Percentiles rank a stretch among this genome's conserved stretches.
phyloP scores from a whole-genome alignment of 805 yeast species.

The Isabelozyma rhagii region DNA sequence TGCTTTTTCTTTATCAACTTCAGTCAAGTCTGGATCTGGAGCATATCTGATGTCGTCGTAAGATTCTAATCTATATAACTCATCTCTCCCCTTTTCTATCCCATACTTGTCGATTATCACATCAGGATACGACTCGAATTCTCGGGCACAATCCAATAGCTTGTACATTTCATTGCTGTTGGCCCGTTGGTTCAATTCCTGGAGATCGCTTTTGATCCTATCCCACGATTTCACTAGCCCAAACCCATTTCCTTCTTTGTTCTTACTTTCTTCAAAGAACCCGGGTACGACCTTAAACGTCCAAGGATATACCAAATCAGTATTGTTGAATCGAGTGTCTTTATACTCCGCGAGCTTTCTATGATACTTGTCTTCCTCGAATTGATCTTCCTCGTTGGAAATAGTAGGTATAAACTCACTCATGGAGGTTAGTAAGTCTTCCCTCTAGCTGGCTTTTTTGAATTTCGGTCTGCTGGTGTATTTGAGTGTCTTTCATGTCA shows the following conservation, averaged over 20 bases:
- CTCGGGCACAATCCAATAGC: slow-evolving; percentile 55
- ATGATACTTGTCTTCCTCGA: slow-evolving; percentile 10
- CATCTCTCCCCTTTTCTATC: slow-evolving; percentile 48
- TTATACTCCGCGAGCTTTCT: slow-evolving; percentile 5
- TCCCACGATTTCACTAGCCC: slow-evolving; percentile 45
- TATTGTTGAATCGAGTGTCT: neutral
- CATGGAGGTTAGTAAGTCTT: neutral
- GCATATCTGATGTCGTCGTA: slow-evolving; percentile 57
- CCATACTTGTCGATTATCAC: slow-evolving; percentile 55
- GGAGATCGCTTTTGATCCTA: slow-evolving; percentile 27
- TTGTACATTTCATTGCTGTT: slow-evolving; percentile 41
- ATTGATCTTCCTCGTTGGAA: neutral
- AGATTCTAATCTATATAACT: slow-evolving; percentile 28
- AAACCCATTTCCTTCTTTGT: slow-evolving; percentile 40
- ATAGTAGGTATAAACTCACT: neutral
- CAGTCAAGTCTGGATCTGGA: slow-evolving; percentile 61
- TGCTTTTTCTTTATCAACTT: slow-evolving; percentile 55
- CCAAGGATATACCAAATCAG: slow-evolving; percentile 37
- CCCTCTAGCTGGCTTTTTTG: no score
- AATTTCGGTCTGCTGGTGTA: no score
- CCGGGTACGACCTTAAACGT: slow-evolving; percentile 47
- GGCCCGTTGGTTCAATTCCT: slow-evolving; percentile 32
- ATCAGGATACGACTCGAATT: slow-evolving; percentile 71
- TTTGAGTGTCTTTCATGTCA: neutral
- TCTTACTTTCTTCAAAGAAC: slow-evolving; percentile 33